A percentile compares a stretch with the other conserved stretches of the same genome.
Evolutionary conservation across 345 rosid species (phyloP).

Genomic region (Aethionema arabicum): DNA sequence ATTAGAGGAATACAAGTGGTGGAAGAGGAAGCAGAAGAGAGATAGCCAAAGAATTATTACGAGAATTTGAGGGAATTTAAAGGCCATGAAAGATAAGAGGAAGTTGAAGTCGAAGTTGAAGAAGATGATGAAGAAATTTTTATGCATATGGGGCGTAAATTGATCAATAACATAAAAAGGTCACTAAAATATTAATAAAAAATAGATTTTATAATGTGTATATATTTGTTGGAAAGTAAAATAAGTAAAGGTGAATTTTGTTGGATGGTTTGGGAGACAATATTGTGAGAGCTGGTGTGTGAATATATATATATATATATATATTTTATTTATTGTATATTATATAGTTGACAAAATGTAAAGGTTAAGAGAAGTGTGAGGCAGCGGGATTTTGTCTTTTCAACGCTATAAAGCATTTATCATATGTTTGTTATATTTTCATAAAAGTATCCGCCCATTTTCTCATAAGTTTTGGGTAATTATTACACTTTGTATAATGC

Average conservation of each 20-base stretch:
- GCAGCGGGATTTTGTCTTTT: slow-evolving; percentile 39
- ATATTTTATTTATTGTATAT: slow-evolving; percentile 16
- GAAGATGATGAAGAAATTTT: slow-evolving; percentile 22
- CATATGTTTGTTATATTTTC: slow-evolving; percentile 18
- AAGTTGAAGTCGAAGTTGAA: slow-evolving; percentile 35
- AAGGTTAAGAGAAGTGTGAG: slow-evolving; percentile 29
- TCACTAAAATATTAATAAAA: slow-evolving; percentile 13
- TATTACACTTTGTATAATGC: background rate
- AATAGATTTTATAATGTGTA: slow-evolving; percentile 17
- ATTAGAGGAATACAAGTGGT: slow-evolving; percentile 41
- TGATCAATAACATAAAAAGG: background rate
- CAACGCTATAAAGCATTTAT: slow-evolving; percentile 22
- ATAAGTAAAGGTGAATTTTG: background rate
- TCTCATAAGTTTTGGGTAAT: background rate
- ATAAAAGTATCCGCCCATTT: background rate
- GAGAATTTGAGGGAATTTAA: slow-evolving; percentile 43
- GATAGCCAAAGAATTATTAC: slow-evolving; percentile 54
- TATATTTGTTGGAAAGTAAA: slow-evolving; percentile 1
- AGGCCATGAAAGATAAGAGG: slow-evolving; percentile 49
- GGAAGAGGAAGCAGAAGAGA: slow-evolving; percentile 51
- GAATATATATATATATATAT: background rate
- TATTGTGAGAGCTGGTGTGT: slow-evolving; percentile 1
- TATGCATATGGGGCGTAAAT: slow-evolving; percentile 2
- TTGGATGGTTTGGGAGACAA: slow-evolving; percentile 25
- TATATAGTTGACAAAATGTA: slow-evolving; percentile 36